phyloP scores from a whole-genome alignment of 1,284 basidiomycete genomes.

The Ceratobasidium sp. region DNA sequence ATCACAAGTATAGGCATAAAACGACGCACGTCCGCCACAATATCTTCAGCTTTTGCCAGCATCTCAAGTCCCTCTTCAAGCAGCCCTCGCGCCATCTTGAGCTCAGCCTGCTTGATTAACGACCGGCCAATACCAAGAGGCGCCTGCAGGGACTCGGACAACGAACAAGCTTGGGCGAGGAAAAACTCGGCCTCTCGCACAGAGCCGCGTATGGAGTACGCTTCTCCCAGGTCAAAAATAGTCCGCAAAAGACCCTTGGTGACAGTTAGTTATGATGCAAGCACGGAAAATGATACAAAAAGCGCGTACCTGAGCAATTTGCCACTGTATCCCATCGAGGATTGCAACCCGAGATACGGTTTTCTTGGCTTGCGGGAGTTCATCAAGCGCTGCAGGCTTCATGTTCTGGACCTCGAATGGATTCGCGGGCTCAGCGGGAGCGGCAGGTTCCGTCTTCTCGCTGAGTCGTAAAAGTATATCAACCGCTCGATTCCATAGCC shows the following conservation, averaged over 20 bases:
- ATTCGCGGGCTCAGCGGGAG: conserved; percentile 62
- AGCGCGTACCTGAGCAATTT: conserved; percentile 68
- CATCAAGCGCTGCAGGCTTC: conserved; percentile 47
- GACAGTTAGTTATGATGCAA: not conserved
- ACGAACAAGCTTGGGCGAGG: conserved; percentile 75
- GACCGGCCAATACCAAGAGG: conserved; percentile 75
- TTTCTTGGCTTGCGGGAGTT: conserved; percentile 12
- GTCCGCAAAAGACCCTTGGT: conserved; percentile 69
- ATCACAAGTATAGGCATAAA: not conserved
- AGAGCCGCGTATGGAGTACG: conserved; percentile 79
- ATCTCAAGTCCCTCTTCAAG: conserved; percentile 68
- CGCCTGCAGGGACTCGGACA: conserved; percentile 76
- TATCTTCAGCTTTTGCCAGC: conserved; percentile 65
- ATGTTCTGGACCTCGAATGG: conserved; percentile 69
- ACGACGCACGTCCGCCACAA: conserved; percentile 53
- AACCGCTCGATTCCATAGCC: conserved; percentile 83
- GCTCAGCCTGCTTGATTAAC: conserved; percentile 73
- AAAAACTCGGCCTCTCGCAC: conserved; percentile 87
- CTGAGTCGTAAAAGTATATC: conserved; percentile 76
- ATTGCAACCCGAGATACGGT: conserved; percentile 52
- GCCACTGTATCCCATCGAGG: conserved; percentile 79
- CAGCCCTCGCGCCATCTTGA: conserved; percentile 73
- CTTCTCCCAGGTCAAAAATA: conserved; percentile 71
- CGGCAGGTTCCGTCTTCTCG: conserved; percentile 51
- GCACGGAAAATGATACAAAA: not conserved